These are phyloP conservation scores for Aspergillus haitiensis DNA, from an alignment of 495 filamentous ascomycete species.

Conservation along the genomic window DNA sequence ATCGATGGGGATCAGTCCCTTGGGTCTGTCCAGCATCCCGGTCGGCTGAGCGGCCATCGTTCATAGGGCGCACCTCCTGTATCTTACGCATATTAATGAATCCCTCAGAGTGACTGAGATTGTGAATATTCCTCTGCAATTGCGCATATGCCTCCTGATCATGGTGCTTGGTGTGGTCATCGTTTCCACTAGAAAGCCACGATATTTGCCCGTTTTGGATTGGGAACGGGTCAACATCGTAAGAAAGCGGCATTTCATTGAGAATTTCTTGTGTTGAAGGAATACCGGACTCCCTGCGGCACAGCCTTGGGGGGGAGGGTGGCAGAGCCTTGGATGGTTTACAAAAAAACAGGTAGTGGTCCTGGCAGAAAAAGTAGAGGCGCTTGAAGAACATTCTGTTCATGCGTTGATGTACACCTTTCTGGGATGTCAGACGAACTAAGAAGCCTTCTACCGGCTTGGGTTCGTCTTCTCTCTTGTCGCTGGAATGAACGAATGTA, in stretches of 20 bases:
- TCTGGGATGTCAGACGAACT: slow-evolving; percentile 66
- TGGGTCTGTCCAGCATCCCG: slow-evolving; percentile 47
- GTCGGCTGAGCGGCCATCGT: slow-evolving; percentile 53
- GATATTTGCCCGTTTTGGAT: slow-evolving; percentile 53
- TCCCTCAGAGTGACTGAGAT: slow-evolving; percentile 61
- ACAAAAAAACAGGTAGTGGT: slow-evolving; percentile 67
- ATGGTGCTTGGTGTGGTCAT: slow-evolving; percentile 45
- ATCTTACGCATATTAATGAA: slow-evolving; percentile 66
- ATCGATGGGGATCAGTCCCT: slow-evolving; percentile 53
- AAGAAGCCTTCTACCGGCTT: slow-evolving; percentile 71
- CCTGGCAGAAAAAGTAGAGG: slow-evolving; percentile 69
- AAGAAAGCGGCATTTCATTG: slow-evolving; percentile 60
- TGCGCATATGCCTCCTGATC: slow-evolving; percentile 65
- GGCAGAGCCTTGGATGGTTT: slow-evolving; percentile 64
- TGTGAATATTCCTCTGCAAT: slow-evolving; percentile 59
- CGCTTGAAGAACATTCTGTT: slow-evolving; percentile 70
- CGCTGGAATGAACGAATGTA: slow-evolving; percentile 46
- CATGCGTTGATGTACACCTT: slow-evolving; percentile 57
- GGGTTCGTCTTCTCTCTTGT: slow-evolving; percentile 55
- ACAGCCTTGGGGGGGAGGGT: slow-evolving; percentile 63
- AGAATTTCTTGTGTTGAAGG: slow-evolving; percentile 59
- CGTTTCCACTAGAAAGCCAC: slow-evolving; percentile 56
- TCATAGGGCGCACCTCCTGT: slow-evolving; percentile 54
- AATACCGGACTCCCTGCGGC: slow-evolving; percentile 41
- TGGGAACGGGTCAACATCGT: slow-evolving; percentile 64